These are phyloP conservation scores for Ensete ventricosum DNA, from an alignment of 176 grass and related monocot genomes.

Conservation along the genomic window DNA sequence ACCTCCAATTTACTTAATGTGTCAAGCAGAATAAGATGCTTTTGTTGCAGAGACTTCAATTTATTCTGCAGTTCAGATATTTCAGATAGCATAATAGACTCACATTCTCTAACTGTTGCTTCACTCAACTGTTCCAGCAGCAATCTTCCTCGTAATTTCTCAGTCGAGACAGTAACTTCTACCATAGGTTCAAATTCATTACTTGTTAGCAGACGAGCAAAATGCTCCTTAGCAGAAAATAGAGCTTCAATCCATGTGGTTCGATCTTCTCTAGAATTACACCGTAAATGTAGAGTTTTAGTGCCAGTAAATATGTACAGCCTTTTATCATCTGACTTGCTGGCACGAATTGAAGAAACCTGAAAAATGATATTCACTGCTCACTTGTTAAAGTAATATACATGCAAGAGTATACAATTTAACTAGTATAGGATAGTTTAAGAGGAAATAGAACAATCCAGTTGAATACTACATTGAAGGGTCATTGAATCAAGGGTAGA, in stretches of 20 bases:
- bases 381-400: slow-evolving; percentile 1
- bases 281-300: slow-evolving; percentile 80
- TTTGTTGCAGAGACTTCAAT: slow-evolving; percentile 57
- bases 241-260: slow-evolving; percentile 68
- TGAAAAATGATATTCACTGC: slow-evolving; percentile 26
- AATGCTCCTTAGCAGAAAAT: slow-evolving; percentile 55
- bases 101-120: slow-evolving; percentile 63
- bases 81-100: slow-evolving; percentile 78
- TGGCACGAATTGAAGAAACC: slow-evolving; percentile 82
- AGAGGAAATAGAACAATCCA: too few species aligned
- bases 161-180: slow-evolving; percentile 55
- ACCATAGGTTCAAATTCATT: slow-evolving; percentile 41
- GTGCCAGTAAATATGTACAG: slow-evolving; percentile 94
- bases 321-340: slow-evolving; percentile 99
- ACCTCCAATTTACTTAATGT: slow-evolving; percentile 84
- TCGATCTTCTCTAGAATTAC: slow-evolving; percentile 68
- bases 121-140: slow-evolving; percentile 58
- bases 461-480: too few species aligned
- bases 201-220: slow-evolving; percentile 41
- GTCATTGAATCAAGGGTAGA: too few species aligned
- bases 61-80: slow-evolving; percentile 56
- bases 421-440: not conserved
- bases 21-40: slow-evolving; percentile 78
- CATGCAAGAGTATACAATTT: not conserved
- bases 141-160: slow-evolving; percentile 52